Percentiles rank a stretch among this genome's conserved stretches.
Conservation (phyloP, 306 rosid species). For the Lotus japonicus region DNA sequence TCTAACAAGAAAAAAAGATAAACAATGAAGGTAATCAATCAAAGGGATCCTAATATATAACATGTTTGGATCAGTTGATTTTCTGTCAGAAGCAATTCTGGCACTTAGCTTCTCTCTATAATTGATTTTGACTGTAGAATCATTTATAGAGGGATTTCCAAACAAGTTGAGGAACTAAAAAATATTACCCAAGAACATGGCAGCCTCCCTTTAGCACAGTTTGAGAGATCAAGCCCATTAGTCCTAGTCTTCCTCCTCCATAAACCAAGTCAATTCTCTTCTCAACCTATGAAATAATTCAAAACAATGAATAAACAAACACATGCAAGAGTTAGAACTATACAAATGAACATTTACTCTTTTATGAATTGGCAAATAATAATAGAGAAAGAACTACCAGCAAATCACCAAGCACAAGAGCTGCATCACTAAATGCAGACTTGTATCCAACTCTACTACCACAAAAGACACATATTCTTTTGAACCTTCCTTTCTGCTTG, state of each 20-base stretch:
- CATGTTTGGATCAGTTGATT: too few relatives aligned
- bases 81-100: too few relatives aligned
- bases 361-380: neutral
- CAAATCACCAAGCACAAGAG: conserved; percentile 51
- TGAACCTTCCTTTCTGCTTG: conserved; percentile 32
- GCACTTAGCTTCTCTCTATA: too few relatives aligned
- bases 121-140: too few relatives aligned
- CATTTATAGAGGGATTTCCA: too few relatives aligned
- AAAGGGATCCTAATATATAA: neutral
- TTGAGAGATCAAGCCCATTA: conserved; percentile 65
- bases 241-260: conserved; percentile 69
- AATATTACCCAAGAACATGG: conserved; percentile 64
- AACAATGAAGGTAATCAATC: neutral
- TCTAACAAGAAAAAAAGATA: conserved; percentile 25
- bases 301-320: neutral
- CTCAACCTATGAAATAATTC: conserved; percentile 51
- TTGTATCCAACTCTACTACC: conserved; percentile 57
- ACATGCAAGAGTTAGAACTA: neutral
- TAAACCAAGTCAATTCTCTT: conserved; percentile 54
- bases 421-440: conserved; percentile 49
- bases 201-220: conserved; percentile 51
- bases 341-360: neutral
- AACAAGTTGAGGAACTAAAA: neutral
- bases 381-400: conserved; percentile 32
- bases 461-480: conserved; percentile 64